phyloP scores from a whole-genome alignment of 176 grass and related monocot genomes.

The Phyllostachys edulis region DNA sequence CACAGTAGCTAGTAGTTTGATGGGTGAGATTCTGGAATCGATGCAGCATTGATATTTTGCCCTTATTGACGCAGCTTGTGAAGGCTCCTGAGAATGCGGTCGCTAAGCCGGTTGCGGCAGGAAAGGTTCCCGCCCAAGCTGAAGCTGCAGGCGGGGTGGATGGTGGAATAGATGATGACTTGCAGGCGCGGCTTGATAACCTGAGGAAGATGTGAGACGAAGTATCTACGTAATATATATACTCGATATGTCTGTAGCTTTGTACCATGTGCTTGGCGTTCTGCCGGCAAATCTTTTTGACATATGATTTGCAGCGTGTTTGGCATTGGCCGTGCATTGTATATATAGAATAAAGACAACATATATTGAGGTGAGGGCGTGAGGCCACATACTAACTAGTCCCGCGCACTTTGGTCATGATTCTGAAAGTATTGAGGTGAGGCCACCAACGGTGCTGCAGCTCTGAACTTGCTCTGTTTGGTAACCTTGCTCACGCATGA shows the following conservation, averaged over 20 bases:
- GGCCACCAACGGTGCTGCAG: no score
- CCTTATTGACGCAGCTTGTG: conserved; percentile 42
- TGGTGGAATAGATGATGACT: conserved; percentile 61
- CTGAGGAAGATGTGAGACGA: conserved; percentile 74
- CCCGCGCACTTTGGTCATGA: no score
- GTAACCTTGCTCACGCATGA: no score
- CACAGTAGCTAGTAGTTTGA: background rate
- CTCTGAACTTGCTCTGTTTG: no score
- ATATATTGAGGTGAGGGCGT: background rate
- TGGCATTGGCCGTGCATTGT: conserved; percentile 2
- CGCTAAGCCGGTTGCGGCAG: conserved; percentile 29
- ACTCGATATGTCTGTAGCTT: conserved; percentile 22
- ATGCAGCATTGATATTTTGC: background rate
- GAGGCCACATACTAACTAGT: no score
- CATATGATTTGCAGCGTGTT: background rate
- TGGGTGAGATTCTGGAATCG: no score
- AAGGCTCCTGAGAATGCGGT: conserved; percentile 55
- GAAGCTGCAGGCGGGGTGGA: conserved; percentile 53
- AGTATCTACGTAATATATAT: background rate
- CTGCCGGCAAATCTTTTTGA: background rate
- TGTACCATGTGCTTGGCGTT: conserved; percentile 15
- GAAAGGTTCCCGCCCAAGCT: conserved; percentile 59
- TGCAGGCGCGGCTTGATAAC: conserved; percentile 72
- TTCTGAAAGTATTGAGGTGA: no score
- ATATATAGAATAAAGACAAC: background rate